These are phyloP conservation scores for Amanita fuliginea DNA, from an alignment of 768 basidiomycete species.

Conservation along the genomic window DNA sequence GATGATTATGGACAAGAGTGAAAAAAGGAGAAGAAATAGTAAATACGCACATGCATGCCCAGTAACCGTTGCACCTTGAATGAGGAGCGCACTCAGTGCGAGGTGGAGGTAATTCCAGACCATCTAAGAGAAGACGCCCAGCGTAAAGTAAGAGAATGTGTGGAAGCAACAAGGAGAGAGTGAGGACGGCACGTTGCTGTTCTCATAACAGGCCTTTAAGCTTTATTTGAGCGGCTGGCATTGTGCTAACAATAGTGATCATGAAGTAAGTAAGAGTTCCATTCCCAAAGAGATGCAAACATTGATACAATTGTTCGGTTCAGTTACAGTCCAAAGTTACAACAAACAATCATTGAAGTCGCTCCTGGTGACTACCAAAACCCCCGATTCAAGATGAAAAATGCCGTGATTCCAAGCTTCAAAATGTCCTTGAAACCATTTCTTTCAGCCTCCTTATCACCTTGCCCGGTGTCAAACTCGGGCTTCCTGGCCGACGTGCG, in stretches of 20 bases:
- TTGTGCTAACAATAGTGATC: neutral
- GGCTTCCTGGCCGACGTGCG: neutral
- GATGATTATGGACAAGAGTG: neutral
- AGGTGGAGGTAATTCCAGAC: neutral
- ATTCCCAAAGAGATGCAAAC: too few relatives aligned
- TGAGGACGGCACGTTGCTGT: neutral
- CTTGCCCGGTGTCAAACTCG: slow-evolving; percentile 17
- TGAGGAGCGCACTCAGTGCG: neutral
- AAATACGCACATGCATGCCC: neutral
- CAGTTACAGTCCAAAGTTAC: too few relatives aligned
- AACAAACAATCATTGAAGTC: neutral
- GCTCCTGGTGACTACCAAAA: neutral
- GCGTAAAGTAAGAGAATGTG: neutral
- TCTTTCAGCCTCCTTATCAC: slow-evolving; percentile 24
- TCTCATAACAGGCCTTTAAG: neutral
- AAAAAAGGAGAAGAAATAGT: neutral
- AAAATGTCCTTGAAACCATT: slow-evolving; percentile 9
- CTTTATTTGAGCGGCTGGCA: neutral
- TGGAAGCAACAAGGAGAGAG: neutral
- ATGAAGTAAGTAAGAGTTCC: too few relatives aligned
- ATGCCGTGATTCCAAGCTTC: neutral
- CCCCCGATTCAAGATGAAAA: neutral
- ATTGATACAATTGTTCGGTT: too few relatives aligned
- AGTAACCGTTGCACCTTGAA: neutral
- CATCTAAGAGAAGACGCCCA: neutral